Evolutionary conservation across 2,329 filamentous ascomycete genomes (phyloP), one percentile per base, ranked within the genome.

Genomic region (Exophiala phaeomuriformis): DNA sequence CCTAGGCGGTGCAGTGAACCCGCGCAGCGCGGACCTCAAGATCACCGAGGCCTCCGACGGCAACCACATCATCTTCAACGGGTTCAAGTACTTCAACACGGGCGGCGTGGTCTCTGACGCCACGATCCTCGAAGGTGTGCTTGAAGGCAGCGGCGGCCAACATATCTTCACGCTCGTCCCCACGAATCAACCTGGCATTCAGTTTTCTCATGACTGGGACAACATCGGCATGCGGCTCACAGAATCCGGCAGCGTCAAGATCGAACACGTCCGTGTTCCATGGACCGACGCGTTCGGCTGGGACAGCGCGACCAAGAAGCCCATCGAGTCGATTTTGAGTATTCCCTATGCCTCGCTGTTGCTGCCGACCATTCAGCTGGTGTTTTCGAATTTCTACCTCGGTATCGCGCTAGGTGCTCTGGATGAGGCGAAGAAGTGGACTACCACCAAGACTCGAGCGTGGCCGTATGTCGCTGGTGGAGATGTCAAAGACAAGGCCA

Each of bases 311-410:
- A 73, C 69, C 3, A 81, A 79, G 67, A 70, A 71, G 52, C 80
- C 79, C 0, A 69, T 78, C 35, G 71, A 74, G 0, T 69, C 71
- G 0, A 65, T 80, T 2, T 67, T 84, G 2, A 68, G 69, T 1
- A 75, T 82, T 35, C 75, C 78, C 0, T 84, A 79, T 57, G 76
- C 76, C 0, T 75, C 72, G 2, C 64, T 85, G n/a, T 69, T 85
- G 4, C 71, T 85, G 0, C 82, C 82, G 0, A 80, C 78, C 49
- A 83, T 84, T 54, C 81, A 85, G 64, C 74, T 84, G 0, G 77
- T 83, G n/a, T 85, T 85, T 66, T 74, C 73, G 63, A 84, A 84
- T 64, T 81, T 85, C 63, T 84, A 85, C 64, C 69, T 84, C 1
- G 81, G 81, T 1, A 84, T 84, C 55, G 78, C 81, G 0, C 72